phyloP scores from a whole-genome alignment of 352 stramenopile genomes.

The Globisporangium heterothallicum region DNA sequence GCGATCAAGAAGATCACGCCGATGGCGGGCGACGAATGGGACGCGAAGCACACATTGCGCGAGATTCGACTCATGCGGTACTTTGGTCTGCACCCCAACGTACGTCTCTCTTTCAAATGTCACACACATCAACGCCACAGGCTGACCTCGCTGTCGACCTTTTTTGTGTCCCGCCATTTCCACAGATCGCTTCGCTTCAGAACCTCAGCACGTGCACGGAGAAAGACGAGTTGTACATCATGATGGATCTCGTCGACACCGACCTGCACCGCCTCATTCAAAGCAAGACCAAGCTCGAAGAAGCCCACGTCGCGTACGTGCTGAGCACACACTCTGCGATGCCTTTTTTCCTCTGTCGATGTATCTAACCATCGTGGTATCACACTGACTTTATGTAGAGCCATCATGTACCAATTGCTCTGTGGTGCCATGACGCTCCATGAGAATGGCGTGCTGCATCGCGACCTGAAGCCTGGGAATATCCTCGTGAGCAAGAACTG shows the following conservation, averaged over 20 bases:
- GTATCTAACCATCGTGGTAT: too few species aligned
- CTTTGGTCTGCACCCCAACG: conserved; percentile 87
- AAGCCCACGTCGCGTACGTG: conserved; percentile 65
- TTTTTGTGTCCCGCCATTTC: neutral
- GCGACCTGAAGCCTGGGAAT: conserved; percentile 80
- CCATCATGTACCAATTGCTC: conserved; percentile 93
- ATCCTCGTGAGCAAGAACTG: conserved; percentile 85
- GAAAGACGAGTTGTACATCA: conserved; percentile 93
- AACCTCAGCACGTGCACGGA: conserved; percentile 80
- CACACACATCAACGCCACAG: too few species aligned
- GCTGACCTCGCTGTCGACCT: neutral
- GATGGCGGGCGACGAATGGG: conserved; percentile 86
- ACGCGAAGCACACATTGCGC: conserved; percentile 89
- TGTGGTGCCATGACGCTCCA: conserved; percentile 88
- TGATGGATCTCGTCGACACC: conserved; percentile 93
- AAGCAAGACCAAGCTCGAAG: conserved; percentile 82
- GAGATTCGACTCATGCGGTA: conserved; percentile 90
- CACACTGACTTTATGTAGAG: too few species aligned
- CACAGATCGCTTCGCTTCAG: conserved; percentile 66
- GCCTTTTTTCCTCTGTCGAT: conserved; percentile 23
- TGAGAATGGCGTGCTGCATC: conserved; percentile 85
- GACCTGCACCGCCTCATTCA: conserved; percentile 89
- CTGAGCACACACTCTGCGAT: conserved; percentile 2
- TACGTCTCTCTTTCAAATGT: conserved; percentile 16
- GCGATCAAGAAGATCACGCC: conserved; percentile 93